Evolutionary conservation across 371 early-diverging fungal species (phyloP), one percentile per base, ranked within the genome.

Genomic region (Zopfochytrium polystomum): DNA sequence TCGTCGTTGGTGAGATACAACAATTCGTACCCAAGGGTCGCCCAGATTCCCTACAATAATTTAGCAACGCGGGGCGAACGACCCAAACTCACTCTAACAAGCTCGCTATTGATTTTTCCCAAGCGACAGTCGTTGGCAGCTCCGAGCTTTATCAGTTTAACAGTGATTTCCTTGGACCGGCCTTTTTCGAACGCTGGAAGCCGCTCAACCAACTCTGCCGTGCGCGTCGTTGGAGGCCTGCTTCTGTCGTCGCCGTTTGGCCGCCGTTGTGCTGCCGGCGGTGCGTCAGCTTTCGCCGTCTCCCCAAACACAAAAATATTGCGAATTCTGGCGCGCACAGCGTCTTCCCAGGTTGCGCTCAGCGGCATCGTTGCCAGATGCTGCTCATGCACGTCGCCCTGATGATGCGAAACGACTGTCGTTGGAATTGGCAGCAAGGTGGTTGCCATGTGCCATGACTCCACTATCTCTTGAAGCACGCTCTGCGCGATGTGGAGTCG

Each of bases 11-110:
- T 75, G 33, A 77, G 48, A 65, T 71, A 74, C 49, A 73, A 61
- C 54, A 77, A 47, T 54, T 77, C 78, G 34, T 63, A 65, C 5
- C 60, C 61, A 51, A 73, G 47, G 45, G 75, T 77, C 38, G 75
- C 72, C 78, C 78, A 75, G 18, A 72, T 75, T 1, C 78, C 68
- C n/a, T n/a, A n/a, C n/a, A n/a, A n/a, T n/a, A n/a, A n/a, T n/a
- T n/a, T n/a, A n/a, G n/a, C n/a, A n/a, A n/a, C n/a, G n/a, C n/a
- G n/a, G n/a, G n/a, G n/a, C n/a, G n/a, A n/a, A n/a, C n/a, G n/a
- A n/a, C n/a, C n/a, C n/a, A n/a, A n/a, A n/a, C n/a, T n/a, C n/a
- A n/a, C n/a, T 63, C 67, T 46, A 32, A 61, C 44, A 5, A 52
- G 15, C 11, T n/a, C 30, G 13, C 20, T 44, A 25, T 25, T 51